These are phyloP conservation scores for Alloteropsis angusta DNA, from an alignment of 202 grass and related monocot species.

Conservation along the genomic window DNA sequence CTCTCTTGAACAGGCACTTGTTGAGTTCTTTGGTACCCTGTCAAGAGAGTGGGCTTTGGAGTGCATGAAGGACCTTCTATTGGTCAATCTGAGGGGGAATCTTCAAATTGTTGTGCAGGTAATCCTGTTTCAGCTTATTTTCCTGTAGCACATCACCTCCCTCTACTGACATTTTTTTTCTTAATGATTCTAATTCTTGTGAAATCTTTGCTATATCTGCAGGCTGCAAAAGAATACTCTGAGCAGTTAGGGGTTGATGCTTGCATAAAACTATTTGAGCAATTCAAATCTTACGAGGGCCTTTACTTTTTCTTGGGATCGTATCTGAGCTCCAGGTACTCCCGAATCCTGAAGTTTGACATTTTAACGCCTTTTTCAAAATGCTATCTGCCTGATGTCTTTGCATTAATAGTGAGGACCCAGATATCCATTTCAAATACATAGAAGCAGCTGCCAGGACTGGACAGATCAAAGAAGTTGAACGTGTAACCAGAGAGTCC, in stretches of 20 bases:
- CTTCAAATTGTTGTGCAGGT: slow-evolving; percentile 98
- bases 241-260: slow-evolving; percentile 79
- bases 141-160: background rate
- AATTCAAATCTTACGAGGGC: slow-evolving; percentile 96
- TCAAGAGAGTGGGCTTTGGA: slow-evolving; percentile 90
- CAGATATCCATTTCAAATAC: slow-evolving; percentile 96
- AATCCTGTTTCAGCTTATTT: background rate
- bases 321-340: slow-evolving; percentile 85
- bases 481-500: slow-evolving; percentile 93
- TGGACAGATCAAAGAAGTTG: slow-evolving; percentile 97
- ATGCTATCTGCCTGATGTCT: background rate
- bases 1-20: slow-evolving; percentile 52
- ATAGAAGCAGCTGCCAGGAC: slow-evolving; percentile 97
- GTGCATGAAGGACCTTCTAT: slow-evolving; percentile 96
- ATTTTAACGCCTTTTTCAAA: slow-evolving; percentile 15
- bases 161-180: background rate
- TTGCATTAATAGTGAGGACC: slow-evolving; percentile 68
- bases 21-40: slow-evolving; percentile 94
- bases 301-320: slow-evolving; percentile 96
- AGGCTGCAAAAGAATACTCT: slow-evolving; percentile 92
- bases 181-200: slow-evolving; percentile 4
- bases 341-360: background rate
- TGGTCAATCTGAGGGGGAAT: slow-evolving; percentile 92
- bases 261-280: slow-evolving; percentile 91
- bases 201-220: slow-evolving; percentile 17